A percentile compares a stretch with the other conserved stretches of the same genome.
Evolutionary conservation across 331 rosid genomes (phyloP).

Genomic region (Cydonia oblonga): DNA sequence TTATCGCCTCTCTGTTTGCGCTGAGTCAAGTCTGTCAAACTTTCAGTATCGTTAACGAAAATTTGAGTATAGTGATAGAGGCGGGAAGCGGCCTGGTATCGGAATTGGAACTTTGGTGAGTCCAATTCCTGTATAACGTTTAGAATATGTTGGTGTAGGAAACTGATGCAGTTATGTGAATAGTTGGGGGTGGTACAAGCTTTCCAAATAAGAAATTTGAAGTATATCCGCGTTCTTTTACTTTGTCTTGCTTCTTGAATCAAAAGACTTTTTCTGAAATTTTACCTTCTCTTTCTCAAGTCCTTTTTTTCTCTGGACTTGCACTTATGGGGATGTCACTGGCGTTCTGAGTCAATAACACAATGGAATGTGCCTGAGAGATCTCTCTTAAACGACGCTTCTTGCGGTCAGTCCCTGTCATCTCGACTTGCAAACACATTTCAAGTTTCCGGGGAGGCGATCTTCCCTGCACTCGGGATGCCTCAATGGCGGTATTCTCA

Average conservation of each 20-base stretch:
- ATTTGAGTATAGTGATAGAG: background rate
- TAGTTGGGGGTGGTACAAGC: constrained; percentile 2
- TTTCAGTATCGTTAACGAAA: no score
- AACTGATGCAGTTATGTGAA: constrained; percentile 11
- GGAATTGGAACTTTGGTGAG: constrained; percentile 1
- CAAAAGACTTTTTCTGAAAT: background rate
- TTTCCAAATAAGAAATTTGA: constrained; percentile 4
- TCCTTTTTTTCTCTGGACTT: no score
- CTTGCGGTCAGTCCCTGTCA: background rate
- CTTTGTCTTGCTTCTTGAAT: background rate
- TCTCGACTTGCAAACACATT: background rate
- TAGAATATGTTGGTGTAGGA: constrained; percentile 9
- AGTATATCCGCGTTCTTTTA: background rate
- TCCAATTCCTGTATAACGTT: background rate
- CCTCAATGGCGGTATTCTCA: background rate
- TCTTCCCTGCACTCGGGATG: background rate
- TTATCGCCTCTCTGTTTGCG: constrained; percentile 8
- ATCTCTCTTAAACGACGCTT: background rate
- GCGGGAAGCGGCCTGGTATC: background rate
- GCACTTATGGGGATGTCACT: background rate
- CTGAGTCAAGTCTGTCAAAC: background rate
- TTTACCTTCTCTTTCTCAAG: background rate
- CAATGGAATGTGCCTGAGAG: rapidly evolving
- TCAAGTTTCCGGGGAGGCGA: background rate
- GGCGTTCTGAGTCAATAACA: no score